A percentile compares a stretch with the other conserved stretches of the same genome.
These are phyloP conservation scores for Coemansia sp. DNA, from an alignment of 192 early-diverging fungal species.

Conservation along the genomic window DNA sequence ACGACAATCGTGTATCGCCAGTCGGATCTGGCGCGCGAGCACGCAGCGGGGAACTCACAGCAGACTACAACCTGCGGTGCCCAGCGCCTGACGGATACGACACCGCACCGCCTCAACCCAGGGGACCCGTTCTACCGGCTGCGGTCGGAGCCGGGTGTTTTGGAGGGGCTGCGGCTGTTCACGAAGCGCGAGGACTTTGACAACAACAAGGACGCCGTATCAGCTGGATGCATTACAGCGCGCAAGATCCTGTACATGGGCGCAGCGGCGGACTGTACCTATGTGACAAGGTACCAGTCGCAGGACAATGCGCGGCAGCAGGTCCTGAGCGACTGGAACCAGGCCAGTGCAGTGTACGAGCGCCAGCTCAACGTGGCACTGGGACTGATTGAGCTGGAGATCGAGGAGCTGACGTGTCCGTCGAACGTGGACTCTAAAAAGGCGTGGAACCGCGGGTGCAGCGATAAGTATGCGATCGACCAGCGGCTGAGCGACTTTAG, in stretches of 20 bases:
- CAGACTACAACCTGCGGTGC: conserved; percentile 16
- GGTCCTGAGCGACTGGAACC: conserved; percentile 79
- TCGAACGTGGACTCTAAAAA: conserved; percentile 11
- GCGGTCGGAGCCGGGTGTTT: conserved; percentile 1
- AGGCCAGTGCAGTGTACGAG: conserved; percentile 77
- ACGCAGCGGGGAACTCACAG: background rate
- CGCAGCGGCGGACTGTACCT: conserved; percentile 72
- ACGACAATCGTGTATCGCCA: conserved; percentile 59
- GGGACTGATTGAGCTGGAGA: conserved; percentile 71
- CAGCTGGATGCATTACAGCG: conserved; percentile 24
- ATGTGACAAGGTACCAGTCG: conserved; percentile 53
- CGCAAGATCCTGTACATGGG: conserved; percentile 53
- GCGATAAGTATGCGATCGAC: conserved; percentile 60
- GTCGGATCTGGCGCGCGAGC: conserved; percentile 44
- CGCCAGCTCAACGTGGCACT: conserved; percentile 78
- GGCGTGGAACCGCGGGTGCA: conserved; percentile 79
- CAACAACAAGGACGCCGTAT: conserved; percentile 12
- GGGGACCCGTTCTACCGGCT: conserved; percentile 9
- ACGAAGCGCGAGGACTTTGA: conserved; percentile 18
- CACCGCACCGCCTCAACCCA: conserved; percentile 1
- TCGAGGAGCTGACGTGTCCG: conserved; percentile 61
- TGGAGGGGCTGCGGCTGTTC: conserved; percentile 12
- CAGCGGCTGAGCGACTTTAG: conserved; percentile 81
- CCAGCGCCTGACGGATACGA: conserved; percentile 12
- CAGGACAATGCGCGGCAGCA: conserved; percentile 55